Percentiles rank a stretch among this genome's conserved stretches.
phyloP scores from a whole-genome alignment of 2,329 filamentous ascomycete genomes.

The Pseudogymnoascus sp. region DNA sequence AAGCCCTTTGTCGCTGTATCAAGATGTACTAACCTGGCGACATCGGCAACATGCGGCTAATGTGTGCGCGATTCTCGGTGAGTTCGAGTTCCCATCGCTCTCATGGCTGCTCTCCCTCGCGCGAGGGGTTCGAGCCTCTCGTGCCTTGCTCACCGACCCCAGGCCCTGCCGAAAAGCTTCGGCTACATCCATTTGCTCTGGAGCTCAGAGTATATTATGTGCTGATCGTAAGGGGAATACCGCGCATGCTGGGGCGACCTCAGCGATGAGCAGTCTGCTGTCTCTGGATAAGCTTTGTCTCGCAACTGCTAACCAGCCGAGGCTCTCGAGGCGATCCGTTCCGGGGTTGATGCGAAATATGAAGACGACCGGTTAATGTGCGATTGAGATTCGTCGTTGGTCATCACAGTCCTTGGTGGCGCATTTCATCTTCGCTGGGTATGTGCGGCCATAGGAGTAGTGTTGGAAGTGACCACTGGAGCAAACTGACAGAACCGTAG shows the following conservation, averaged over 20 bases:
- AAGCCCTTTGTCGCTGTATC: not conserved
- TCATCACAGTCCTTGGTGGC: constrained; percentile 3
- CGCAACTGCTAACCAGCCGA: not conserved
- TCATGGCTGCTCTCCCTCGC: constrained; percentile 32
- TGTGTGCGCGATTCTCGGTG: constrained; percentile 64
- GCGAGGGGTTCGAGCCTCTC: constrained; percentile 23
- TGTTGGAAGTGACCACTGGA: not conserved
- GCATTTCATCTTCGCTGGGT: constrained; percentile 8
- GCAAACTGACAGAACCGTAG: not conserved
- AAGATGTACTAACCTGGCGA: constrained; percentile 52
- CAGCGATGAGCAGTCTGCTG: not conserved
- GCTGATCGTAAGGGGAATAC: not conserved
- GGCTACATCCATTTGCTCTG: constrained; percentile 45
- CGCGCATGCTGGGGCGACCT: not conserved
- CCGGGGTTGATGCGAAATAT: constrained; percentile 1
- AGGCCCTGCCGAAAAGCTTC: constrained; percentile 53
- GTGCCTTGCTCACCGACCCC: constrained; percentile 28
- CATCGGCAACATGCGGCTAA: constrained; percentile 73
- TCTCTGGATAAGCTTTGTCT: not conserved
- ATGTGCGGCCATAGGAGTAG: constrained; percentile 3
- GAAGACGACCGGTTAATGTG: constrained; percentile 1
- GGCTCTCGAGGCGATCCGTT: not conserved
- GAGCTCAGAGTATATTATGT: not conserved
- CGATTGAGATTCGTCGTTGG: constrained; percentile 6
- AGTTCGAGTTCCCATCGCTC: constrained; percentile 40